Evolutionary conservation across 2,329 filamentous ascomycete genomes (phyloP).

Genomic region (Ophiosphaerella narmari): DNA sequence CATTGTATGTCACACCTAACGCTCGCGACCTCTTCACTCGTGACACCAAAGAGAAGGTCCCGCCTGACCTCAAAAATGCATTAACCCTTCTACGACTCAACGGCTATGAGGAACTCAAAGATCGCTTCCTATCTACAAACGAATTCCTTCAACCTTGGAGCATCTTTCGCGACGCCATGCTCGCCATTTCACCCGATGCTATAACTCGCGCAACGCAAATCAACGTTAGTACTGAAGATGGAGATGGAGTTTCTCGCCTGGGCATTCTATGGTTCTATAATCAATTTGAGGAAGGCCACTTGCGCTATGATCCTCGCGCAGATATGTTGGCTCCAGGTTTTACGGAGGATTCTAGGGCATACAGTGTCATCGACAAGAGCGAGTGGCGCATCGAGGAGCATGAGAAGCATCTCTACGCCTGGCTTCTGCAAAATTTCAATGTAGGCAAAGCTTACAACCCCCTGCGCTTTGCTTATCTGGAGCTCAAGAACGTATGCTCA

Average conservation of each 20-base stretch:
- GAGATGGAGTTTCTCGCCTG: slow-evolving; percentile 17
- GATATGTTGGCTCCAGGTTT: slow-evolving; percentile 17
- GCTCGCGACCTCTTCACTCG: slow-evolving; percentile 20
- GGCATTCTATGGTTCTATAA: slow-evolving; percentile 42
- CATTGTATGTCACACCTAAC: slow-evolving; percentile 2
- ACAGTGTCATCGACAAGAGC: slow-evolving; percentile 31
- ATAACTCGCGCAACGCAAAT: slow-evolving; percentile 12
- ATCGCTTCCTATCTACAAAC: slow-evolving; percentile 30
- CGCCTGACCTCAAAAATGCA: slow-evolving; percentile 23
- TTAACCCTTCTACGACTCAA: slow-evolving; percentile 29
- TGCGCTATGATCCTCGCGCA: slow-evolving; percentile 32
- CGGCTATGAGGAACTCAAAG: slow-evolving; percentile 28
- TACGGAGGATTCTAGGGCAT: slow-evolving; percentile 11
- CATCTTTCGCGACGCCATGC: slow-evolving; percentile 33
- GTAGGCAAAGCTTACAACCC: slow-evolving; percentile 38
- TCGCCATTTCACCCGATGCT: slow-evolving; percentile 22
- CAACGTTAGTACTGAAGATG: background rate
- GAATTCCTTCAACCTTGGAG: slow-evolving; percentile 41
- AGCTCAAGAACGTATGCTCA: slow-evolving; percentile 29
- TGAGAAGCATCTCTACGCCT: slow-evolving; percentile 40
- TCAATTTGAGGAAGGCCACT: slow-evolving; percentile 30
- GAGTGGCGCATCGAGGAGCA: slow-evolving; percentile 31
- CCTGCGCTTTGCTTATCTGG: slow-evolving; percentile 34
- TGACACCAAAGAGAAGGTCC: slow-evolving; percentile 17
- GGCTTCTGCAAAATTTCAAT: slow-evolving; percentile 39